Conservation (phyloP, 75 land plant species). For the Selaginella moellendorffii region DNA sequence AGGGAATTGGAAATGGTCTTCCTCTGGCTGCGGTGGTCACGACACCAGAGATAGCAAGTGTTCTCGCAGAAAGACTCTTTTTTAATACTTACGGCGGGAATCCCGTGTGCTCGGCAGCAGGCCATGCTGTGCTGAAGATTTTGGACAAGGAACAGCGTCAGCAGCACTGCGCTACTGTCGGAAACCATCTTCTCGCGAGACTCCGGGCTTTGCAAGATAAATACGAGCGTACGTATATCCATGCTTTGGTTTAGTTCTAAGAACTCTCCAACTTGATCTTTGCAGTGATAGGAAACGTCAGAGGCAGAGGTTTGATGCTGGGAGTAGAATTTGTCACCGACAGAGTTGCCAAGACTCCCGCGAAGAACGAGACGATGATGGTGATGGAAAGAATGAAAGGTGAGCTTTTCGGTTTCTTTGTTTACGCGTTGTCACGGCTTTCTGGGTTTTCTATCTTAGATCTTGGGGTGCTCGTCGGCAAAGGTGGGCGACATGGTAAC, state of each 20-base stretch:
- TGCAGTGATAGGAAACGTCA: constrained; percentile 93
- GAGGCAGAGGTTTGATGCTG: constrained; percentile 87
- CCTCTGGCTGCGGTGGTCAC: constrained; percentile 95
- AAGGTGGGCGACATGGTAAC: constrained; percentile 23
- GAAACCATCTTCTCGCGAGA: constrained; percentile 50
- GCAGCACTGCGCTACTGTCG: constrained; percentile 63
- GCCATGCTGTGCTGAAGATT: constrained; percentile 80
- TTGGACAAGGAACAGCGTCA: constrained; percentile 86
- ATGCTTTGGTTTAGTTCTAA: not conserved
- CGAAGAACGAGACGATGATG: constrained; percentile 49
- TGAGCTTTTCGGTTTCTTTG: constrained; percentile 11
- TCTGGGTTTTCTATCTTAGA: not conserved
- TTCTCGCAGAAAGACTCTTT: constrained; percentile 54
- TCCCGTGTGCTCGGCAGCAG: constrained; percentile 88
- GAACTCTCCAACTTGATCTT: not conserved
- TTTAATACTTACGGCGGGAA: constrained; percentile 99
- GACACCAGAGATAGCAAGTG: constrained; percentile 86
- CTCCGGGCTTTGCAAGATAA: constrained; percentile 55
- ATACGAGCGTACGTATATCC: constrained; percentile 12
- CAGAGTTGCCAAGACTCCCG: constrained; percentile 68
- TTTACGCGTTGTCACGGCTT: not conserved
- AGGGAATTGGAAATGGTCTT: constrained; percentile 98
- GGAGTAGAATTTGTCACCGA: constrained; percentile 94
- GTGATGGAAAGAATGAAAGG: constrained; percentile 83
- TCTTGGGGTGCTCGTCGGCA: constrained; percentile 1